A percentile compares a stretch with the other conserved stretches of the same genome.
phyloP scores from a whole-genome alignment of 768 basidiomycete genomes.

The Termitomyces sp. region DNA sequence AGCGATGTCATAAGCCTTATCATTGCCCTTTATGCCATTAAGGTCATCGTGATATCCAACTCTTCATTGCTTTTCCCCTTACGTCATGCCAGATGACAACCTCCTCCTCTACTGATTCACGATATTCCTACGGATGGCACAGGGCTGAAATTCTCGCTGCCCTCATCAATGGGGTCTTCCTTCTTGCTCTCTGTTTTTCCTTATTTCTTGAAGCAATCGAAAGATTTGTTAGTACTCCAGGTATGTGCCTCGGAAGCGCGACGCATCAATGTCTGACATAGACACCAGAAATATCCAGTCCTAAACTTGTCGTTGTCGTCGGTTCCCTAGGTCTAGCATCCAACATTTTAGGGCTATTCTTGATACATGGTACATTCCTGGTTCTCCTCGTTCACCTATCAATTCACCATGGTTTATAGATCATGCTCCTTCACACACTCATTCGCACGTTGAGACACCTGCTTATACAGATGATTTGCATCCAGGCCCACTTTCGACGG shows the following conservation, averaged over 20 bases:
- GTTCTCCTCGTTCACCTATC: neutral
- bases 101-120: constrained; percentile 52
- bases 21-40: constrained; percentile 94
- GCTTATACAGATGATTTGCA: constrained; percentile 4
- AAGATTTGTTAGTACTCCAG: constrained; percentile 42
- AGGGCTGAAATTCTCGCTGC: constrained; percentile 76
- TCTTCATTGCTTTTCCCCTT: neutral
- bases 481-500: constrained; percentile 18
- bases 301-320: constrained; percentile 57
- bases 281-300: constrained; percentile 60
- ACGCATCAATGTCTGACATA: constrained; percentile 31
- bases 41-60: constrained; percentile 25
- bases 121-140: constrained; percentile 98
- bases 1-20: constrained; percentile 96
- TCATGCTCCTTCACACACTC: constrained; percentile 48
- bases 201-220: constrained; percentile 38
- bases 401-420: constrained; percentile 24
- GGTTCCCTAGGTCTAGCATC: constrained; percentile 86
- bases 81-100: constrained; percentile 51
- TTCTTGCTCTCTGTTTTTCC: constrained; percentile 2
- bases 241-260: constrained; percentile 44
- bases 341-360: constrained; percentile 87
- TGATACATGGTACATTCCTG: constrained; percentile 80
- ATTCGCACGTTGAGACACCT: constrained; percentile 6
- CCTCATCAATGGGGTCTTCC: constrained; percentile 12